phyloP scores from a whole-genome alignment of 495 filamentous ascomycete species.

The Choiromyces venosus region DNA sequence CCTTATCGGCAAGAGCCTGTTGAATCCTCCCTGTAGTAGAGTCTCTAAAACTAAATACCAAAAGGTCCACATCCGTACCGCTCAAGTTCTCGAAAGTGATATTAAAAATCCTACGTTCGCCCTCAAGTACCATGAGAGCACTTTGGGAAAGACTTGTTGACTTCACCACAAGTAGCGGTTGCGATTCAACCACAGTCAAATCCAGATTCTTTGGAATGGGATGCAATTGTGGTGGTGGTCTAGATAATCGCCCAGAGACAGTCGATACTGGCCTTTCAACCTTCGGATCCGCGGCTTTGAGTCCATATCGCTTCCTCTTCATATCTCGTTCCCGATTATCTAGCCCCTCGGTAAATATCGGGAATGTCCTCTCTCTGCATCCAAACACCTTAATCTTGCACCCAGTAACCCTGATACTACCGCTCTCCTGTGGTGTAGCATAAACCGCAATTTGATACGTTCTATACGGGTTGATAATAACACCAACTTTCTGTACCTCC shows the following conservation, averaged over 20 bases:
- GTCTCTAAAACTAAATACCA: slow-evolving; percentile 83
- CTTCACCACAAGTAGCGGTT: slow-evolving; percentile 70
- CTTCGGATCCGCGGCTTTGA: slow-evolving; percentile 55
- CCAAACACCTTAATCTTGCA: slow-evolving; percentile 73
- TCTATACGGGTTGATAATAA: slow-evolving; percentile 69
- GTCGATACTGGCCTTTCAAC: slow-evolving; percentile 55
- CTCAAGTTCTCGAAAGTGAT: slow-evolving; percentile 78
- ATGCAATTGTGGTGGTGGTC: slow-evolving; percentile 27
- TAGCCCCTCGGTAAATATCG: slow-evolving; percentile 70
- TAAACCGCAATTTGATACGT: slow-evolving; percentile 69
- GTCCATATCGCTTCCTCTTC: slow-evolving; percentile 69
- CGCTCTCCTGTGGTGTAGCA: slow-evolving; percentile 61
- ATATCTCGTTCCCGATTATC: slow-evolving; percentile 60
- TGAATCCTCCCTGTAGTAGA: slow-evolving; percentile 74
- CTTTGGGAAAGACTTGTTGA: slow-evolving; percentile 74
- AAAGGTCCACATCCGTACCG: slow-evolving; percentile 63
- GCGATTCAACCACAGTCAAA: slow-evolving; percentile 67
- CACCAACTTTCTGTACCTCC: slow-evolving; percentile 57
- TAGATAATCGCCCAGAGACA: slow-evolving; percentile 28
- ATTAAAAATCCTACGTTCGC: slow-evolving; percentile 69
- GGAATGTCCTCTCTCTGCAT: slow-evolving; percentile 74
- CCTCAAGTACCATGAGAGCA: slow-evolving; percentile 85
- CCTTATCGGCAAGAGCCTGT: slow-evolving; percentile 64
- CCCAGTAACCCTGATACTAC: slow-evolving; percentile 66
- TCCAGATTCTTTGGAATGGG: slow-evolving; percentile 49